Percentiles rank a stretch among this genome's conserved stretches.
Evolutionary conservation across 2,329 filamentous ascomycete species (phyloP).

Genomic region (Graphilbum fragrans): DNA sequence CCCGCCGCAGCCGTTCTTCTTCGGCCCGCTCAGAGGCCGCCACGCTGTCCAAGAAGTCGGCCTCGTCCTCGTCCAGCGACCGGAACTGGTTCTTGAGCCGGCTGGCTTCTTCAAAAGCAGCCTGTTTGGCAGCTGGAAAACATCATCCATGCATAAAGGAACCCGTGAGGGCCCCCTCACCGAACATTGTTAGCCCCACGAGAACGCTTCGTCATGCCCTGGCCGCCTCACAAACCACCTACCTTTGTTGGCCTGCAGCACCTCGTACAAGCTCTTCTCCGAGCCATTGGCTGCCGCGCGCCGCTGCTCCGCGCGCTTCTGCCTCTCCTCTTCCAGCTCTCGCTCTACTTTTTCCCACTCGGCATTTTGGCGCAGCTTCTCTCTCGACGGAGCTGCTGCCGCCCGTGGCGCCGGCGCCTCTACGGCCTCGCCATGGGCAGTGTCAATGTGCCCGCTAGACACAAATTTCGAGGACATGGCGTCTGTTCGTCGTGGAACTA

Average conservation of each 20-base stretch:
- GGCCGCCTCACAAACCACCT: too few species aligned
- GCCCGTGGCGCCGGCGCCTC: slow-evolving; percentile 1
- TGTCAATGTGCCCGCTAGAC: slow-evolving; percentile 38
- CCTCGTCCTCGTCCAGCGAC: slow-evolving; percentile 65
- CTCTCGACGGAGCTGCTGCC: background rate
- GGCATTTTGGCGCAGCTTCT: slow-evolving; percentile 11
- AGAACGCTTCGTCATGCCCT: too few species aligned
- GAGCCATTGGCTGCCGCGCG: slow-evolving; percentile 25
- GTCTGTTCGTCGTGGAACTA: too few species aligned
- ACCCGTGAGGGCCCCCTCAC: too few species aligned
- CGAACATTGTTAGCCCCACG: too few species aligned
- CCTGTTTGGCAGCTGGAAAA: slow-evolving; percentile 59
- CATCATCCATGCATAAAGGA: slow-evolving; percentile 3
- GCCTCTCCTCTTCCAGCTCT: slow-evolving; percentile 50
- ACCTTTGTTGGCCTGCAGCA: slow-evolving; percentile 76
- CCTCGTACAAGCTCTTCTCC: slow-evolving; percentile 57
- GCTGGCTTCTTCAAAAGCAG: slow-evolving; percentile 64
- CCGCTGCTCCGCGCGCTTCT: slow-evolving; percentile 35
- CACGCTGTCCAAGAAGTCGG: slow-evolving; percentile 59
- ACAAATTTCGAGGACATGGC: slow-evolving; percentile 44
- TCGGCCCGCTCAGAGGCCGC: slow-evolving; percentile 34
- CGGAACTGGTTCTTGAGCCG: slow-evolving; percentile 67
- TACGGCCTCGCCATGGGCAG: slow-evolving; percentile 18
- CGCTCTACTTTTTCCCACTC: slow-evolving; percentile 56
- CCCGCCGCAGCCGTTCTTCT: slow-evolving; percentile 39